These are phyloP conservation scores for Nepenthes gracilis DNA, from an alignment of 148 eudicot species.

Conservation along the genomic window DNA sequence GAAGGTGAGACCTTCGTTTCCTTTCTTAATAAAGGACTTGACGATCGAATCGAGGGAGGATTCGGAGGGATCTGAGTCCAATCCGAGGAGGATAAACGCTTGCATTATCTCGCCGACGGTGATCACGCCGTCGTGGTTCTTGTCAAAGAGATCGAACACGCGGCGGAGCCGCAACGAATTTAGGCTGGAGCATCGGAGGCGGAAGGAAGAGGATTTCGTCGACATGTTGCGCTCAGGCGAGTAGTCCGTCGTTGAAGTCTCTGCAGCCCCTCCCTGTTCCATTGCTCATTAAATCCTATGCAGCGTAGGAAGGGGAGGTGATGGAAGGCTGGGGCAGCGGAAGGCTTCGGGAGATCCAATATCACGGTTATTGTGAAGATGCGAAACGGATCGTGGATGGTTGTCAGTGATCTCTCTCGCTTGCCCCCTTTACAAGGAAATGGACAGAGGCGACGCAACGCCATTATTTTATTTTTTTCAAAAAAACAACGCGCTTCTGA, in stretches of 20 bases:
- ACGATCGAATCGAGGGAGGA: constrained; percentile 23
- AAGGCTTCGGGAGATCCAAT: too few relatives aligned
- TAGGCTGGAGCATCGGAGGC: constrained; percentile 60
- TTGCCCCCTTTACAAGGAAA: too few relatives aligned
- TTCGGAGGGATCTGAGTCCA: constrained; percentile 36
- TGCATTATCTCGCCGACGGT: constrained; percentile 50
- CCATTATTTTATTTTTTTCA: too few relatives aligned
- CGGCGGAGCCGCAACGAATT: constrained; percentile 64
- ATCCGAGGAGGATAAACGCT: constrained; percentile 50
- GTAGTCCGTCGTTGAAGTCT: neutral
- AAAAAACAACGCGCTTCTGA: too few relatives aligned
- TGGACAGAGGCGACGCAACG: too few relatives aligned
- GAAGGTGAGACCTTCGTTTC: constrained; percentile 32
- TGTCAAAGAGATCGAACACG: constrained; percentile 73
- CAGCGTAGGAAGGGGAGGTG: too few relatives aligned
- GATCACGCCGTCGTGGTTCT: constrained; percentile 53
- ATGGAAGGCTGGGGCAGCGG: too few relatives aligned
- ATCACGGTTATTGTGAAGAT: too few relatives aligned
- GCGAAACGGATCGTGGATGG: too few relatives aligned
- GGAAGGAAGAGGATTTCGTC: constrained; percentile 28
- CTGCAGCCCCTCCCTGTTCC: neutral
- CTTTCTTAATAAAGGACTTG: constrained; percentile 34
- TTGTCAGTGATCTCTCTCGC: too few relatives aligned
- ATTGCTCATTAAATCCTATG: neutral
- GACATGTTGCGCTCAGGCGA: neutral